Evolutionary conservation across 2,329 filamentous ascomycete genomes (phyloP).

Genomic region (Cytospora piceae): DNA sequence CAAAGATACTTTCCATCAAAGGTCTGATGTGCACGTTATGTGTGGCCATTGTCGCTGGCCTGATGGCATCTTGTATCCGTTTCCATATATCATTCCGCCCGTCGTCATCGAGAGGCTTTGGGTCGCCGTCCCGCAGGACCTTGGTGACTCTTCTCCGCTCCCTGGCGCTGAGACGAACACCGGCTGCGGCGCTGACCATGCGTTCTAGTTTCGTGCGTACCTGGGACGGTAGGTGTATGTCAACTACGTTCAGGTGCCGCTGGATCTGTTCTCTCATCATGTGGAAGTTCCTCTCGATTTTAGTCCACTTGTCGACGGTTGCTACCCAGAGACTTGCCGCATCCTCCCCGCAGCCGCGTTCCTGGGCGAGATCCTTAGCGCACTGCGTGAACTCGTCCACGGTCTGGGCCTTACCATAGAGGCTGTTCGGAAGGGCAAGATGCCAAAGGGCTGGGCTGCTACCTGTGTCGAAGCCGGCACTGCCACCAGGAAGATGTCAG

Average conservation of each 20-base stretch:
- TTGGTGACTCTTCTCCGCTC: constrained; percentile 16
- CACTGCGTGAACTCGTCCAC: constrained; percentile 27
- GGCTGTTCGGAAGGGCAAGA: constrained; percentile 6
- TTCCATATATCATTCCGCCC: constrained; percentile 34
- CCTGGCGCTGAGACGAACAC: constrained; percentile 12
- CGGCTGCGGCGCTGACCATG: constrained; percentile 16
- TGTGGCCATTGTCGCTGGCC: constrained; percentile 32
- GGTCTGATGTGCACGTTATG: constrained; percentile 31
- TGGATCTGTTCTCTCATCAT: constrained; percentile 36
- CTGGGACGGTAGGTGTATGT: constrained; percentile 32
- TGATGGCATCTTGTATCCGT: constrained; percentile 33
- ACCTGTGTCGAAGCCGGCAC: too few species aligned
- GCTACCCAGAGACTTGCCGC: constrained; percentile 28
- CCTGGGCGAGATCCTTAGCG: constrained; percentile 25
- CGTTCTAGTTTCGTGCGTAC: constrained; percentile 28
- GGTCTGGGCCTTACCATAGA: constrained; percentile 14
- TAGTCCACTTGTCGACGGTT: constrained; percentile 31
- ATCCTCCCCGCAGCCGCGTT: constrained; percentile 11
- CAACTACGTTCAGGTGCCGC: constrained; percentile 35
- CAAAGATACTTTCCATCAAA: constrained; percentile 30
- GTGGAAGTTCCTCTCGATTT: constrained; percentile 32
- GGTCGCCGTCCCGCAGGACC: constrained; percentile 15
- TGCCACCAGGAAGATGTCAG: too few species aligned
- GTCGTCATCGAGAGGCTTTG: constrained; percentile 18
- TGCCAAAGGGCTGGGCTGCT: constrained; percentile 26